These are phyloP conservation scores for Alloteropsis semialata DNA, from an alignment of 176 grass and related monocot species.

Conservation along the genomic window DNA sequence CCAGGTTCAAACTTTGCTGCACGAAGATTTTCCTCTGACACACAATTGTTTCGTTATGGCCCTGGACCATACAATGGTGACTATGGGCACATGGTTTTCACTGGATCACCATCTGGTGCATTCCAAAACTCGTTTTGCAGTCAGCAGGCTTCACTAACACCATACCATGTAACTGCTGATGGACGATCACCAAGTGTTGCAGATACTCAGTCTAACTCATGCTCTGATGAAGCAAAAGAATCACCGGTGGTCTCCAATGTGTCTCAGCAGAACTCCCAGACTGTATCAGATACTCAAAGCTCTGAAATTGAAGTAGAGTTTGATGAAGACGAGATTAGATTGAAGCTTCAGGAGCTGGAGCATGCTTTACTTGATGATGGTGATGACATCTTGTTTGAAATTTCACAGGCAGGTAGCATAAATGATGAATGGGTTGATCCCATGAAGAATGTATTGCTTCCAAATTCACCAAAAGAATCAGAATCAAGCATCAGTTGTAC, in stretches of 20 bases:
- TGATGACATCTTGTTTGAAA: constrained; percentile 64
- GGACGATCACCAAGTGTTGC: constrained; percentile 26
- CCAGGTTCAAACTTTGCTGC: constrained; percentile 53
- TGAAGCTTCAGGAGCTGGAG: constrained; percentile 91
- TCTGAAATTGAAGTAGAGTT: constrained; percentile 70
- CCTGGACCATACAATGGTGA: constrained; percentile 53
- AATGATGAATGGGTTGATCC: constrained; percentile 73
- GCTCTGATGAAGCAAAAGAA: constrained; percentile 45
- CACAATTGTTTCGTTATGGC: constrained; percentile 54
- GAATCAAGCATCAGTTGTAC: constrained; percentile 81
- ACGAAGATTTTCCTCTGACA: constrained; percentile 46
- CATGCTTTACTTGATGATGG: constrained; percentile 74
- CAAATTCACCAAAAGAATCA: constrained; percentile 87
- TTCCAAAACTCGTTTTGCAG: constrained; percentile 53
- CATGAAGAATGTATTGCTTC: constrained; percentile 56
- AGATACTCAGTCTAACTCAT: constrained; percentile 52
- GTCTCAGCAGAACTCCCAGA: constrained; percentile 67
- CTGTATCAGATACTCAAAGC: constrained; percentile 66
- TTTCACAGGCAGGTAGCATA: constrained; percentile 54
- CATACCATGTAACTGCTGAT: constrained; percentile 50
- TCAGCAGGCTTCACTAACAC: constrained; percentile 52
- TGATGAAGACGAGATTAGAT: constrained; percentile 70
- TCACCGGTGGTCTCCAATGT: constrained; percentile 65
- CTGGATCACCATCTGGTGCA: constrained; percentile 37
- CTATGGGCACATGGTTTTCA: constrained; percentile 51